These are phyloP conservation scores for Nepenthes mirabilis DNA, from an alignment of 148 eudicot species.

Conservation along the genomic window DNA sequence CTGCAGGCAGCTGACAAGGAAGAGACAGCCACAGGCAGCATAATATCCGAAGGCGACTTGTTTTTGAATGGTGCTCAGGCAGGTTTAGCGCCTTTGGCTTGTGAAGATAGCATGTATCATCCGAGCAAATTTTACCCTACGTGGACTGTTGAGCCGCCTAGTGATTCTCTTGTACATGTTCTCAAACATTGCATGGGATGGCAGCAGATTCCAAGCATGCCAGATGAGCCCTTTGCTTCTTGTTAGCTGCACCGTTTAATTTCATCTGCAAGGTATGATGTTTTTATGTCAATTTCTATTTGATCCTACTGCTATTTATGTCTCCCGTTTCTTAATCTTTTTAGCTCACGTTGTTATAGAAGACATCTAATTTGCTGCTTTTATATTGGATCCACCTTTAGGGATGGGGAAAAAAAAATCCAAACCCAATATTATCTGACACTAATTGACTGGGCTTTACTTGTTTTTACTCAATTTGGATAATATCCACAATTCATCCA, in stretches of 20 bases:
- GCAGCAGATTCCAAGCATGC: slow-evolving; percentile 10
- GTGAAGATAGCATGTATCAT: slow-evolving; percentile 37
- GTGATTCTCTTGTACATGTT: slow-evolving; percentile 18
- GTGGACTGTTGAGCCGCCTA: slow-evolving; percentile 30
- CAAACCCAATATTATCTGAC: too few species aligned
- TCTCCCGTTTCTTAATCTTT: too few species aligned
- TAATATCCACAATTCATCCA: too few species aligned
- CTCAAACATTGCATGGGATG: slow-evolving; percentile 25
- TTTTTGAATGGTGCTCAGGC: slow-evolving; percentile 41
- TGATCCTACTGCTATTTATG: too few species aligned
- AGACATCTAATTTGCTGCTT: too few species aligned
- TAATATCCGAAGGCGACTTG: slow-evolving; percentile 47
- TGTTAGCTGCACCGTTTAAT: background rate
- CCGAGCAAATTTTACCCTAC: slow-evolving; percentile 35
- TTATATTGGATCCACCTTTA: too few species aligned
- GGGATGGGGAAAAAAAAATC: too few species aligned
- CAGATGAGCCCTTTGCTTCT: background rate
- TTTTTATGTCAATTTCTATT: too few species aligned
- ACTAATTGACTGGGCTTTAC: too few species aligned
- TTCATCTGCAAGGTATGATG: too few species aligned
- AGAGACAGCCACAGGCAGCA: slow-evolving; percentile 28
- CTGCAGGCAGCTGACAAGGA: slow-evolving; percentile 51
- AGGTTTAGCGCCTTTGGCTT: slow-evolving; percentile 15
- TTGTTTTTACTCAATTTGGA: too few species aligned
- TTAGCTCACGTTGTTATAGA: too few species aligned